Conservation (phyloP, 768 basidiomycete species). For the Kondoa subrosea region DNA sequence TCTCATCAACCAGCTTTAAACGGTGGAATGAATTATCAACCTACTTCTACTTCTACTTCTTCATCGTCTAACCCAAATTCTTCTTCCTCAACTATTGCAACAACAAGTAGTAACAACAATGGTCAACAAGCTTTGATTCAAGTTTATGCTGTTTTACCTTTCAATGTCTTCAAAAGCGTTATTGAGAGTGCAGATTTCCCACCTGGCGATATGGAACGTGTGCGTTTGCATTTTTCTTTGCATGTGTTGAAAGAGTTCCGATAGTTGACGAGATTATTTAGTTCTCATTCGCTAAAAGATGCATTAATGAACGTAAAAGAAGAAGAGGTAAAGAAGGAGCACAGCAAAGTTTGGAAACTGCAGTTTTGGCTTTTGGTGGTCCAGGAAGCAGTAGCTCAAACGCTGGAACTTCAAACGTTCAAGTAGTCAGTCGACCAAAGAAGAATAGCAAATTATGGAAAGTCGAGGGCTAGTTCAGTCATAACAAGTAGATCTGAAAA, state of each 20-base stretch:
- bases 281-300: constrained; percentile 19
- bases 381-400: constrained; percentile 10
- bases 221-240: not conserved
- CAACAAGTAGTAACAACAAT: not conserved
- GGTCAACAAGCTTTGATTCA: constrained; percentile 13
- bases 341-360: constrained; percentile 12
- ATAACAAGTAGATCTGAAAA: too few species aligned
- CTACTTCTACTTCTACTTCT: not conserved
- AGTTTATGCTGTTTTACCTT: constrained; percentile 16
- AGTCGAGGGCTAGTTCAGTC: constrained; percentile 7
- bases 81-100: too few species aligned
- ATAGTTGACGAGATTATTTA: constrained; percentile 6
- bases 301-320: constrained; percentile 13
- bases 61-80: too few species aligned
- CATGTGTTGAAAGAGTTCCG: constrained; percentile 6
- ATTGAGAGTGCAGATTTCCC: constrained; percentile 12
- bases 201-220: constrained; percentile 1
- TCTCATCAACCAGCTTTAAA: not conserved
- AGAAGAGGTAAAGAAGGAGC: not conserved
- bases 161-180: constrained; percentile 15
- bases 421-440: constrained; percentile 12
- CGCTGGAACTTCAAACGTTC: constrained; percentile 16
- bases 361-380: constrained; percentile 17
- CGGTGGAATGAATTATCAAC: not conserved
- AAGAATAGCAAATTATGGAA: constrained; percentile 16